Percentiles rank a stretch among this genome's conserved stretches.
Conservation (phyloP, 768 basidiomycete species). For the Pisolithus orientalis region DNA sequence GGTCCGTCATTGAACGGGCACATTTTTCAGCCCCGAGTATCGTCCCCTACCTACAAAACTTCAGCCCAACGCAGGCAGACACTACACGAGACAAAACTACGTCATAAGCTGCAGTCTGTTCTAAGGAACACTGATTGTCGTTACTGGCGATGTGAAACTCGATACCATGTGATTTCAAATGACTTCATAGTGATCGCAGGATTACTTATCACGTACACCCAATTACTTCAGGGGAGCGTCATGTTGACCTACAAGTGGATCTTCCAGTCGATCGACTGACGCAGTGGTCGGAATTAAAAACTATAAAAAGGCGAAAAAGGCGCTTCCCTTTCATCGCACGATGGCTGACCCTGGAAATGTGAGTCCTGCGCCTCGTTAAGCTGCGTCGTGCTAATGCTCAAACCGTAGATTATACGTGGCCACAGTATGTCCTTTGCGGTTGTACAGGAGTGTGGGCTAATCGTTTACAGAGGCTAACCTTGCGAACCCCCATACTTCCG, state of each 20-base stretch:
- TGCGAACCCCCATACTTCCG: slow-evolving; percentile 20
- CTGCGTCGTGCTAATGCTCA: background rate
- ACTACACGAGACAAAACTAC: too few relatives aligned
- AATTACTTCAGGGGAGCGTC: background rate
- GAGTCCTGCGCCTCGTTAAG: background rate
- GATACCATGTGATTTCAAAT: background rate
- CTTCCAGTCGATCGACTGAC: slow-evolving; percentile 3
- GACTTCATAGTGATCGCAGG: slow-evolving; percentile 1
- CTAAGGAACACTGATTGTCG: background rate
- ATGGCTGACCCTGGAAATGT: slow-evolving; percentile 17
- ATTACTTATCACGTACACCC: background rate
- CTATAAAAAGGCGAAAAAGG: slow-evolving; percentile 3
- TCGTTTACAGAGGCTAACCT: slow-evolving; percentile 17
- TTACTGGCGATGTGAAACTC: background rate
- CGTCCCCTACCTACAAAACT: too few relatives aligned
- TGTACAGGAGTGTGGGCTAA: background rate
- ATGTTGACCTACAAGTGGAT: background rate
- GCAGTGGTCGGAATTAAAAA: slow-evolving; percentile 2
- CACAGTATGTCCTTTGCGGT: slow-evolving; percentile 4
- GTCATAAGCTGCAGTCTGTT: too few relatives aligned
- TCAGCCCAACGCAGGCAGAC: too few relatives aligned
- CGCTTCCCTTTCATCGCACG: background rate
- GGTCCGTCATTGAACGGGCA: too few relatives aligned
- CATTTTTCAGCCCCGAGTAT: too few relatives aligned
- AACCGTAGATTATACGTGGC: slow-evolving; percentile 9